These are phyloP conservation scores for Smallanthus sonchifolius DNA, from an alignment of 129 eudicot species.

Conservation along the genomic window DNA sequence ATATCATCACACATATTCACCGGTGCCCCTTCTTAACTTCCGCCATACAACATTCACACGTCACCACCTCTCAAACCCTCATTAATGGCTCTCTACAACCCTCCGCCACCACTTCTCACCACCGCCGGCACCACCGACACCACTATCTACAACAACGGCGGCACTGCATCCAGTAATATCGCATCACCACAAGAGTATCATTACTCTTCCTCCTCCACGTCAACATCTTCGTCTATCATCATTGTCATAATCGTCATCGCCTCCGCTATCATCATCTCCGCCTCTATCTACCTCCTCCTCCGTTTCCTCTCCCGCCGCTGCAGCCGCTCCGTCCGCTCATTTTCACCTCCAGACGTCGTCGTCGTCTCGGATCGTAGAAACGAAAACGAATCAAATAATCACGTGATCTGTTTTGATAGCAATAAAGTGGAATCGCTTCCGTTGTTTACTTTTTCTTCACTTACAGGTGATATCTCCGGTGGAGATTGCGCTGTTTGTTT, in stretches of 20 bases:
- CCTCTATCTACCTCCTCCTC: slow-evolving; percentile 64
- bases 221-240: slow-evolving; percentile 39
- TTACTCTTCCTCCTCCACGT: slow-evolving; percentile 19
- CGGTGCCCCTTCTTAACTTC: slow-evolving; percentile 23
- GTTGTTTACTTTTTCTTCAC: slow-evolving; percentile 59
- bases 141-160: slow-evolving; percentile 11
- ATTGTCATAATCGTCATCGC: slow-evolving; percentile 52
- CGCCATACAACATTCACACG: slow-evolving; percentile 13
- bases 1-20: slow-evolving; percentile 27
- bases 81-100: slow-evolving; percentile 16
- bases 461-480: slow-evolving; percentile 51
- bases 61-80: slow-evolving; percentile 16
- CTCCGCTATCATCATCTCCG: slow-evolving; percentile 62
- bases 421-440: slow-evolving; percentile 49
- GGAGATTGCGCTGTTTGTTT: slow-evolving; percentile 79
- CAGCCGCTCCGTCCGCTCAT: slow-evolving; percentile 39
- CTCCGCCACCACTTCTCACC: slow-evolving; percentile 30
- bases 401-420: slow-evolving; percentile 26
- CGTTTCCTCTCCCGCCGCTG: slow-evolving; percentile 56
- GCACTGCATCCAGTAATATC: background rate
- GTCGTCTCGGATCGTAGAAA: slow-evolving; percentile 17
- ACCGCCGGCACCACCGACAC: slow-evolving; percentile 14
- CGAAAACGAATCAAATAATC: slow-evolving; percentile 5
- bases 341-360: slow-evolving; percentile 38
- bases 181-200: slow-evolving; percentile 10